phyloP scores from a whole-genome alignment of 495 filamentous ascomycete genomes.

The Corynascus novoguineensis region DNA sequence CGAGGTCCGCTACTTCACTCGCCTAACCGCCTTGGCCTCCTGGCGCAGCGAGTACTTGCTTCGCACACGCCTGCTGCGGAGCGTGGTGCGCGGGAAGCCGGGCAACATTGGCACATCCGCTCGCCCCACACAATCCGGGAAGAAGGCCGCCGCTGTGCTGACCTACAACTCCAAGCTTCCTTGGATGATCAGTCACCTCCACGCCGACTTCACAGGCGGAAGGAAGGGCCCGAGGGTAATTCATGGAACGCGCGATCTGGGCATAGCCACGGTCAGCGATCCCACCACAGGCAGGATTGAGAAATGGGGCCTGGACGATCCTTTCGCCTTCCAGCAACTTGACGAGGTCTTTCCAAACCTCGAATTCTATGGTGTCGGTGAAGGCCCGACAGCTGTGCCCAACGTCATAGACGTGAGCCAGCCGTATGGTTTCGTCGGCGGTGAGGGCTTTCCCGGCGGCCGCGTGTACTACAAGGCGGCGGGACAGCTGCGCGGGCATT shows the following conservation, averaged over 20 bases:
- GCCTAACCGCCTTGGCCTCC: conserved; percentile 71
- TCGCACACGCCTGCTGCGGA: conserved; percentile 76
- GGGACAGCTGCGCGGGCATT: conserved; percentile 75
- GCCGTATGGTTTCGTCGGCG: conserved; percentile 73
- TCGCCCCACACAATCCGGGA: conserved; percentile 48
- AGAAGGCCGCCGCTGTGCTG: conserved; percentile 50
- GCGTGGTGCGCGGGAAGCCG: conserved; percentile 66
- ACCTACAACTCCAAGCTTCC: conserved; percentile 79
- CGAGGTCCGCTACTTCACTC: conserved; percentile 61
- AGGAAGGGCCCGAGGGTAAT: conserved; percentile 72
- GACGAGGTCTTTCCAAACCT: conserved; percentile 67
- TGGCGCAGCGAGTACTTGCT: conserved; percentile 93
- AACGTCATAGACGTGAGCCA: conserved; percentile 89
- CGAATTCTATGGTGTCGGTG: conserved; percentile 68
- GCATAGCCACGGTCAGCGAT: conserved; percentile 67
- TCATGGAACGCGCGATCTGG: conserved; percentile 72
- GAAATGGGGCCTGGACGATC: conserved; percentile 74
- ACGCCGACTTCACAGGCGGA: conserved; percentile 62
- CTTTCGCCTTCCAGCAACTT: conserved; percentile 67
- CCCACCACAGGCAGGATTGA: conserved; percentile 73
- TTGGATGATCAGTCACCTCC: conserved; percentile 66
- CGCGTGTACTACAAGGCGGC: conserved; percentile 66
- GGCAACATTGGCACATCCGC: conserved; percentile 34
- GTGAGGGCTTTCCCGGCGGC: conserved; percentile 77
- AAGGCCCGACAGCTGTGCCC: conserved; percentile 67